Evolutionary conservation across 495 filamentous ascomycete genomes (phyloP), one percentile per base, ranked within the genome.

Genomic region (Neurospora discreta): DNA sequence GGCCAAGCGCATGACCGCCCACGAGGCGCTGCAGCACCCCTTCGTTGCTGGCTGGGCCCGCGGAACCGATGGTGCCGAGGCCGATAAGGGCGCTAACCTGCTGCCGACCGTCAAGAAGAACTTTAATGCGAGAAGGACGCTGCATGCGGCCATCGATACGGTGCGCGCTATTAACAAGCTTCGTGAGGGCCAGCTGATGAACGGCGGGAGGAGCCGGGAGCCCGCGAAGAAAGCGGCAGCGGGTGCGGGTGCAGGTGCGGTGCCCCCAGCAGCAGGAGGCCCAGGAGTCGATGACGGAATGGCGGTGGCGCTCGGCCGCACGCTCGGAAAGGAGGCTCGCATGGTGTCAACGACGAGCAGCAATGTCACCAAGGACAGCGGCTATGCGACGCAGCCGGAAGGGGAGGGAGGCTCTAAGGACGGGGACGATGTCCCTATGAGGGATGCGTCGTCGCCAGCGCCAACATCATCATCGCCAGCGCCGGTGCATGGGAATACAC

Each of bases 141-240:
- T 99, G 69, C 95, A 98, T 81, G 94, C 94, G 15, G 95, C 95
- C 38, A 98, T 99, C 80, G 95, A 99, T 80, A 98, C 96, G 0
- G 94, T 99, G 65, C 87, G 96, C n/a, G 95, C 95, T 0, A 98
- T 99, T 79, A 98, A 98, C 79, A 97, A 99, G 83, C 81, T 99
- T 58, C 85, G 95, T 69, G 95, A 97, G 74, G 93, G 91, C 16
- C 91, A 93, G 67, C 75, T 79, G 79, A 97, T 97, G 94, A 93
- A 97, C 71, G 84, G 83, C 15, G 72, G 43, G 20, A 77, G 76
- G 52, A 82, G 80, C 44, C 75, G 74, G 16, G 83, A 85, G 71
- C 83, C 83, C 1, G 71, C 30, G 10, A 77, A 73, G 36, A 69
- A 69, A 76, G 72, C 26, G 74, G 71, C 46, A n/a, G 70, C 58